These are phyloP conservation scores for Pulveroboletus ravenelii DNA, from an alignment of 768 basidiomycete species.

Conservation along the genomic window DNA sequence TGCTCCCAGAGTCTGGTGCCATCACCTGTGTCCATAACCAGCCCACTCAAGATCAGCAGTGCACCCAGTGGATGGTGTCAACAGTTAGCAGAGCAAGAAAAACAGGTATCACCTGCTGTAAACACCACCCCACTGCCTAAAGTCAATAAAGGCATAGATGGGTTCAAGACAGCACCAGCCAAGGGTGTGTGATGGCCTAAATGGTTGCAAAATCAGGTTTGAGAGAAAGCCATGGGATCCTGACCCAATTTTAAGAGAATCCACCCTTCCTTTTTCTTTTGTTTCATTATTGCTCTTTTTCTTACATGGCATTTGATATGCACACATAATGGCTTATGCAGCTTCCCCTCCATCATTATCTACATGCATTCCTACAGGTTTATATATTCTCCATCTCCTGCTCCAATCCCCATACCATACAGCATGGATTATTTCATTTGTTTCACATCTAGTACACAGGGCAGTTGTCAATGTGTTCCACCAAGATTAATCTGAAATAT, in stretches of 20 bases:
- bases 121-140: constrained; percentile 35
- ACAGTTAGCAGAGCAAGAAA: constrained; percentile 21
- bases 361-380: neutral
- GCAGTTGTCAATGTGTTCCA: too few species aligned
- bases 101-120: neutral
- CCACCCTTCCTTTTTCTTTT: too few species aligned
- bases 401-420: too few species aligned
- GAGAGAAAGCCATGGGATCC: too few species aligned
- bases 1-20: constrained; percentile 48
- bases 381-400: neutral
- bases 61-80: constrained; percentile 52
- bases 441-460: too few species aligned
- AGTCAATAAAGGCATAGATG: constrained; percentile 55
- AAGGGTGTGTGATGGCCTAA: constrained; percentile 22
- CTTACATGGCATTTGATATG: neutral
- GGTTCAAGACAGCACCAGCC: constrained; percentile 57
- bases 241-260: too few species aligned
- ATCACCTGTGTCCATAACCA: constrained; percentile 21
- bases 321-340: too few species aligned
- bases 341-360: neutral
- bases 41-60: constrained; percentile 34
- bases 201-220: constrained; percentile 11
- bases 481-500: too few species aligned
- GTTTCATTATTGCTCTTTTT: neutral
- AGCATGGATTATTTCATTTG: too few species aligned